Base-by-base conservation (phyloP, 257 asterid genomes). In the Solanum bulbocastanum region DNA sequence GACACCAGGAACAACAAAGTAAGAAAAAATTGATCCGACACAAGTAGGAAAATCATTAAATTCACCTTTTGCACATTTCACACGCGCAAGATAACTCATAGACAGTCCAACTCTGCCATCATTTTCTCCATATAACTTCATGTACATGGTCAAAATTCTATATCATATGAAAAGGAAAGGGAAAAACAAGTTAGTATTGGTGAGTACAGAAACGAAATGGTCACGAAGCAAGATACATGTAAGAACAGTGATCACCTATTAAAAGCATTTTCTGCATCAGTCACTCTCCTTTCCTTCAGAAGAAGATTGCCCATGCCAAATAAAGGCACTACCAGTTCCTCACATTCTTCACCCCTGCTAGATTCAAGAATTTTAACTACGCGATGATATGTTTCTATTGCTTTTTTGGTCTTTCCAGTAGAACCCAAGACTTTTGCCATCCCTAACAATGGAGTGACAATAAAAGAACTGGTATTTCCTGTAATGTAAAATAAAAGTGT, bases 21-120 rank as follows among this genome's bases (percentile, higher is more conserved):
- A 30, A 42, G 32, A 81, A 5, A 30, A 52, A 81, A 81, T 30
- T 81, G 39, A 46, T 81, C 84, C 62, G 5, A 14, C 56, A 69
- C 33, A 35, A n/a, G 37, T 46, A 87, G n/a, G 84, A 46, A 44
- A 85, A 73, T 69, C 30, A 73, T 56, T 49, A 44, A 33, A 76
- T 71, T 88, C 83, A 96, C 99, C 99, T 94, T 94, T 93, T 58
- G 96, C 98, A 89, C 98, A 95, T 91, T 96, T 96, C 73, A 90
- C 98, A 85, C 91, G 94, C 87, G 98, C 99, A 90, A 96, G 92
- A 39, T 96, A 94, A 88, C 96, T 92, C 99, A 96, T 90, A 88
- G 96, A 96, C 91, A 94, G 88, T 89, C 94, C 98, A 83, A 93
- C 96, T 94, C 94, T 94, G 90, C 92, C 98, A 92, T 96, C 98